Percentiles rank a stretch among this genome's conserved stretches.
Conservation (phyloP, 2,329 filamentous ascomycete genomes). For the Penicillium sp. region DNA sequence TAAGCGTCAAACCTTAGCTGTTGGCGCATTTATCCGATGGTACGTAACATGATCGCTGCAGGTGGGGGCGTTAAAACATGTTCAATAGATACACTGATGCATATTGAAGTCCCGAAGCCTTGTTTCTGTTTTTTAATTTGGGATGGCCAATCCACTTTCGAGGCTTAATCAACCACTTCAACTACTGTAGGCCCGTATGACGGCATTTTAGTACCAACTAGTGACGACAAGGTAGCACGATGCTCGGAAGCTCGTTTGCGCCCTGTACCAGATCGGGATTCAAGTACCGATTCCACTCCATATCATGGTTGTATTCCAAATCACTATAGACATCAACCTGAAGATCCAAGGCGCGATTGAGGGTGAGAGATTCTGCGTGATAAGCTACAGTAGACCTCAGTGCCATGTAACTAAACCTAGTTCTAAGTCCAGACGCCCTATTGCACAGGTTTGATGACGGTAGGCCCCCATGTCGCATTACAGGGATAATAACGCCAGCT, state of each 20-base stretch:
- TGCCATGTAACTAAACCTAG: neutral
- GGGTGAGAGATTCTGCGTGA: neutral
- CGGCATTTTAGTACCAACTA: constrained; percentile 1
- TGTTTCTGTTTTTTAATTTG: neutral
- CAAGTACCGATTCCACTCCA: neutral
- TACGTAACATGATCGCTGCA: neutral
- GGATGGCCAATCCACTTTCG: neutral
- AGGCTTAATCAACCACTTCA: neutral
- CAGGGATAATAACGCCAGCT: neutral
- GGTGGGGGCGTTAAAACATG: neutral
- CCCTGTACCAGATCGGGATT: neutral
- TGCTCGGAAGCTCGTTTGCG: neutral
- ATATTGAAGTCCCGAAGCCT: neutral
- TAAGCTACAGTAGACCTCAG: neutral
- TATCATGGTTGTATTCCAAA: neutral
- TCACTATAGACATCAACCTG: neutral
- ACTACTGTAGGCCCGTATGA: neutral
- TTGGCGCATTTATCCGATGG: neutral
- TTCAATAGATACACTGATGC: neutral
- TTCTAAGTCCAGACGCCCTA: neutral
- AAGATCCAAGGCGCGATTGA: neutral
- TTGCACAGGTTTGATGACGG: constrained; percentile 3
- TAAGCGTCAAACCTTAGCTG: neutral
- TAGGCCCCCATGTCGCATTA: neutral
- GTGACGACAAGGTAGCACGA: constrained; percentile 1